Conservation (phyloP, 768 basidiomycete genomes). For the Agaricus sinodeliciosus region DNA sequence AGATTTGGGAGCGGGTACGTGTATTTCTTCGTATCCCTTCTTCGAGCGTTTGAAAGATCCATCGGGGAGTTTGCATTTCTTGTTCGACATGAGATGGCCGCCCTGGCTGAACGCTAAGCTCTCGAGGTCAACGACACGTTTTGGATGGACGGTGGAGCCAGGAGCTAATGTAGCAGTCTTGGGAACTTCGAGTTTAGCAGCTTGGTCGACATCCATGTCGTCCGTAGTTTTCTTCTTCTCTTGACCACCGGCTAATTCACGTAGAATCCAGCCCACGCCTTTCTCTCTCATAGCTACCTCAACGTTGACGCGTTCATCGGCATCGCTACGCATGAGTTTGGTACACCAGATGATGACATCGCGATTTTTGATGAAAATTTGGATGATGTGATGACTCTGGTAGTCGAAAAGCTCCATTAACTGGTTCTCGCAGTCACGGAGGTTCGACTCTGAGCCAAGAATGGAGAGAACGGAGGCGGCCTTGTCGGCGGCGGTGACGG, state of each 20-base stretch:
- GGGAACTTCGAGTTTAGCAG: slow-evolving; percentile 46
- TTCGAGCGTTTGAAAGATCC: slow-evolving; percentile 96
- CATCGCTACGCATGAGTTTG: slow-evolving; percentile 84
- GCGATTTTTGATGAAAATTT: slow-evolving; percentile 89
- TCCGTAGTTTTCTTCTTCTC: slow-evolving; percentile 43
- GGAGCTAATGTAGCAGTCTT: slow-evolving; percentile 86
- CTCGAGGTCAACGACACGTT: slow-evolving; percentile 83
- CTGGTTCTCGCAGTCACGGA: slow-evolving; percentile 14
- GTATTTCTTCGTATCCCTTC: slow-evolving; percentile 98
- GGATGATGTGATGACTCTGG: slow-evolving; percentile 76
- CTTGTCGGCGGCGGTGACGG: slow-evolving; percentile 90
- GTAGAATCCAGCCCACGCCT: slow-evolving; percentile 91
- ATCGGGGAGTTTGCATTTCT: slow-evolving; percentile 94
- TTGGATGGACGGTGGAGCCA: slow-evolving; percentile 82
- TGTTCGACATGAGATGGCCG: slow-evolving; percentile 96
- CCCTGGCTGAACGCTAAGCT: slow-evolving; percentile 95
- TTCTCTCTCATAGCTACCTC: slow-evolving; percentile 99
- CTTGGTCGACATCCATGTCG: slow-evolving; percentile 75
- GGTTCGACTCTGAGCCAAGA: slow-evolving; percentile 14
- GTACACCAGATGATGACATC: slow-evolving; percentile 98
- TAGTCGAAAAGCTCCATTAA: neutral
- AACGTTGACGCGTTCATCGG: slow-evolving; percentile 81
- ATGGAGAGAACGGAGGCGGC: slow-evolving; percentile 36
- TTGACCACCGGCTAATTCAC: slow-evolving; percentile 80
- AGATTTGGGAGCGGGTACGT: slow-evolving; percentile 89